These are phyloP conservation scores for Nannizziopsis barbatae DNA, from an alignment of 2,329 filamentous ascomycete species.

Conservation along the genomic window DNA sequence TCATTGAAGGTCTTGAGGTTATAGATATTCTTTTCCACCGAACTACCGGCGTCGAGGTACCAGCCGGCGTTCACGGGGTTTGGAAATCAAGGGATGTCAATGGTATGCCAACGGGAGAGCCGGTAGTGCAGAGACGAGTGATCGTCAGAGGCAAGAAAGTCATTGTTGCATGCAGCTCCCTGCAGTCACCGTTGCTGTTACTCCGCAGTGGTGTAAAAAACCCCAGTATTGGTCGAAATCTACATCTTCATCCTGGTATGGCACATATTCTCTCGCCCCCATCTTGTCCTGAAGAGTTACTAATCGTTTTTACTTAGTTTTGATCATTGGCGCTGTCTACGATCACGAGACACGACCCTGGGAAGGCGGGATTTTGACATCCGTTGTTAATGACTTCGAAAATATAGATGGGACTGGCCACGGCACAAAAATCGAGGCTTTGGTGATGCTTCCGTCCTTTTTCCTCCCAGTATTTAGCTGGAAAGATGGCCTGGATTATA, in stretches of 20 bases:
- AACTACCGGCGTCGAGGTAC: constrained; percentile 43
- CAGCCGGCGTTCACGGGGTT: constrained; percentile 58
- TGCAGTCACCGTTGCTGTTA: constrained; percentile 67
- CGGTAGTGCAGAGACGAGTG: constrained; percentile 48
- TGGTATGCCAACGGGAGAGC: constrained; percentile 45
- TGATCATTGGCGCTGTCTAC: constrained; percentile 49
- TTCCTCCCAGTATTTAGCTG: constrained; percentile 55
- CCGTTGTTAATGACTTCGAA: constrained; percentile 64
- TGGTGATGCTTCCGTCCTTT: constrained; percentile 60
- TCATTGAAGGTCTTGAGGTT: constrained; percentile 71
- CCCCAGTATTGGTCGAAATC: constrained; percentile 66
- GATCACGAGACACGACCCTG: constrained; percentile 59
- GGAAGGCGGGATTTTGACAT: constrained; percentile 70
- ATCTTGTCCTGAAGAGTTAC: constrained; percentile 3
- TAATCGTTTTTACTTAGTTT: constrained; percentile 18
- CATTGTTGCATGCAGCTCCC: constrained; percentile 62
- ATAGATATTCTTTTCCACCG: constrained; percentile 56
- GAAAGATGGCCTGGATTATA: constrained; percentile 57
- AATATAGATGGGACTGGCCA: constrained; percentile 71
- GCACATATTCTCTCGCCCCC: constrained; percentile 28
- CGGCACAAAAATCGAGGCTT: constrained; percentile 68
- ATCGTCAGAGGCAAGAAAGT: constrained; percentile 69
- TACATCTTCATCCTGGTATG: constrained; percentile 68
- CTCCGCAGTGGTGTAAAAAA: constrained; percentile 71
- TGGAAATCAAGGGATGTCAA: constrained; percentile 63